Conservation (phyloP, 116 monocot genomes). For the Cymodocea nodosa region DNA sequence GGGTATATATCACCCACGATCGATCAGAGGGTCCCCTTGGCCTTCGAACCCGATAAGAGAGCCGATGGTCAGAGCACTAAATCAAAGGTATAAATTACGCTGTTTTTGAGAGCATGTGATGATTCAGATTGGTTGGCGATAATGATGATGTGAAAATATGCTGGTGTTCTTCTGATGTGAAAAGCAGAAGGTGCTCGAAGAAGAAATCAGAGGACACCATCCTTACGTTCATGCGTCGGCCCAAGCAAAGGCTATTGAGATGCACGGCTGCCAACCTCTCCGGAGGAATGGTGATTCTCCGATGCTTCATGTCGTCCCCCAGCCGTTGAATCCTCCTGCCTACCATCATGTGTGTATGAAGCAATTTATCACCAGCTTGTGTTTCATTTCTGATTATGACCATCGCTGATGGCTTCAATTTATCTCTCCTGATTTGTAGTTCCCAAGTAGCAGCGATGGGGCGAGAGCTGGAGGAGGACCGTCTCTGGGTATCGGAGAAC, state of each 20-base stretch:
- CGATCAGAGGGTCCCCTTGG: constrained; percentile 20
- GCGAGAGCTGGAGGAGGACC: constrained; percentile 9
- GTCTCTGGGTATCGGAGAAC: not conserved
- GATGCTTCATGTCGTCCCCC: constrained; percentile 9
- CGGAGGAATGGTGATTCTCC: constrained; percentile 5
- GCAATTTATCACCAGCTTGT: not conserved
- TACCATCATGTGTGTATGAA: constrained; percentile 17
- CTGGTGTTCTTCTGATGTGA: constrained; percentile 11
- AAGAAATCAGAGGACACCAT: not conserved
- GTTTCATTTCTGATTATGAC: too few relatives aligned
- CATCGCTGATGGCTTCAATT: too few relatives aligned
- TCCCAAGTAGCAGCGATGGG: constrained; percentile 16
- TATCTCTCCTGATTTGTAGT: not conserved
- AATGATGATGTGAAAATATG: too few relatives aligned
- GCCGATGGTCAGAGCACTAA: constrained; percentile 11
- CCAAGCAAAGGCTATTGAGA: constrained; percentile 2
- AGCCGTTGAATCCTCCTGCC: not conserved
- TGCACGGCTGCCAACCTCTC: constrained; percentile 5
- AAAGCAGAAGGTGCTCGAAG: constrained; percentile 28
- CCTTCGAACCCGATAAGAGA: constrained; percentile 24
- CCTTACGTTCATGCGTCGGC: not conserved
- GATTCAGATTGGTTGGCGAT: too few relatives aligned
- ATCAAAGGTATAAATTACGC: constrained; percentile 19
- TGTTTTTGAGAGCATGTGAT: too few relatives aligned
- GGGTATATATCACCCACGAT: constrained; percentile 15